Percentiles rank a stretch among this genome's conserved stretches.
phyloP scores from a whole-genome alignment of 148 eudicot species.

The Pharnaceum exiguum region DNA sequence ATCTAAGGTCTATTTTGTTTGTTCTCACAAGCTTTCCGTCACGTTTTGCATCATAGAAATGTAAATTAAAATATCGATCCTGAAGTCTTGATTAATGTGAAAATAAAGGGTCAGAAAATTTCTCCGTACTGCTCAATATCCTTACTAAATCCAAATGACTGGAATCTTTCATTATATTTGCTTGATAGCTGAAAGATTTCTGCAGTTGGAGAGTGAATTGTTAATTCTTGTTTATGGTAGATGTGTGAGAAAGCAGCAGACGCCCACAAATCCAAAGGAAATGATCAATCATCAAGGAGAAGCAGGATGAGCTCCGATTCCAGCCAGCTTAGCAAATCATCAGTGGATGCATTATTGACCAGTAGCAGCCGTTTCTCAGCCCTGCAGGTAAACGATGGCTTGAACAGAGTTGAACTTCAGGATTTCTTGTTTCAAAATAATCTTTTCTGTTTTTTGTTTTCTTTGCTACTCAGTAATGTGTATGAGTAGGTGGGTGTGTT shows the following conservation, averaged over 20 bases:
- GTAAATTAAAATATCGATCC: too few relatives aligned
- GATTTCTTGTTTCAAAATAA: neutral
- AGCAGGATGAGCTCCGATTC: constrained; percentile 59
- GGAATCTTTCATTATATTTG: neutral
- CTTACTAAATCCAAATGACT: neutral
- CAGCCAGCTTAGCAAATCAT: constrained; percentile 58
- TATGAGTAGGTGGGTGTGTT: too few relatives aligned
- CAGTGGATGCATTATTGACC: constrained; percentile 86
- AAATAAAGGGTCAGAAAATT: too few relatives aligned
- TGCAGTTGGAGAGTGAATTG: neutral
- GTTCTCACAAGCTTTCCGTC: too few relatives aligned
- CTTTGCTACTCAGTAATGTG: too few relatives aligned
- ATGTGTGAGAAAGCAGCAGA: constrained; percentile 99
- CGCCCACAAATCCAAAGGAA: constrained; percentile 95
- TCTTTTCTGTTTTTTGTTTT: neutral
- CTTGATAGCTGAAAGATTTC: neutral
- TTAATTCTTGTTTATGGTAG: constrained; percentile 31
- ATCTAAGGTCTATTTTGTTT: too few relatives aligned
- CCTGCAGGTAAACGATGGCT: constrained; percentile 54
- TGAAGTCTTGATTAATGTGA: too few relatives aligned
- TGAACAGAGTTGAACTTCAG: neutral
- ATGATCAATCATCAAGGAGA: constrained; percentile 61
- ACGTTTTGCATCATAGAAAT: too few relatives aligned
- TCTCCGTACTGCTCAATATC: too few relatives aligned
- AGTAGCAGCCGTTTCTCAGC: constrained; percentile 33